Base-by-base conservation (phyloP, 1,284 basidiomycete genomes). In the Vanrija sp. region DNA sequence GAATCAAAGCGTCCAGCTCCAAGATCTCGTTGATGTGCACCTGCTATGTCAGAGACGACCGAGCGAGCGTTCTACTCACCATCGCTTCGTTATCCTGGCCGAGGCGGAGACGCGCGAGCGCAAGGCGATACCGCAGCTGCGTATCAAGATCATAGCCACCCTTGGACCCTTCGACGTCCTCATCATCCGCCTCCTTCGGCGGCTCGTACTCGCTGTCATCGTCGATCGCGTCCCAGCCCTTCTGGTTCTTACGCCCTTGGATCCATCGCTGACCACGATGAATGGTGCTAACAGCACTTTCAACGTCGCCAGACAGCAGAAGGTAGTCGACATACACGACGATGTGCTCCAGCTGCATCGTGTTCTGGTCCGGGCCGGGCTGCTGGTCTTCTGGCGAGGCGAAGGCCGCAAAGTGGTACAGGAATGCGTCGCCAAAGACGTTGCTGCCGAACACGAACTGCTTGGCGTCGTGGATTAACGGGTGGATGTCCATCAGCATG, bases 161-260 rank as follows among this genome's bases (percentile, higher is more conserved):
- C 3, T 29, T 40, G 10, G 38, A 21, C 46, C 80, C 81, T 14
- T 84, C 85, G 0, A 61, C 64, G 14, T 68, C 68, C 51, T 67
- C 73, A 23, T 64, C 69, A 14, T 53, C 47, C 39, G 52, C 50
- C 10, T 52, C 45, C 29, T 61, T 46, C 12, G 78, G 76, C 3
- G 81, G 72, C 66, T 93, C 89, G 66, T 84, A 96, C 74, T 97
- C 94, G 52, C 92, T 79, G 71, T 98, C 93, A 69, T 96, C 95
- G 38, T 84, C 82, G 52, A 86, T 83, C 21, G 83, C 73, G 63
- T 93, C 89, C 91, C 93, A 96, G 53, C 86, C 86, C 53, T 79
- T 82, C 51, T 79, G 76, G 34, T 81, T 78, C n/a, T 77, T 79
- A 38, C 94, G 79, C 0, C 91, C 90, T 71, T 95, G 91, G 12